A percentile compares a stretch with the other conserved stretches of the same genome.
phyloP scores from a whole-genome alignment of 306 rosid genomes.

The Quercus suber region DNA sequence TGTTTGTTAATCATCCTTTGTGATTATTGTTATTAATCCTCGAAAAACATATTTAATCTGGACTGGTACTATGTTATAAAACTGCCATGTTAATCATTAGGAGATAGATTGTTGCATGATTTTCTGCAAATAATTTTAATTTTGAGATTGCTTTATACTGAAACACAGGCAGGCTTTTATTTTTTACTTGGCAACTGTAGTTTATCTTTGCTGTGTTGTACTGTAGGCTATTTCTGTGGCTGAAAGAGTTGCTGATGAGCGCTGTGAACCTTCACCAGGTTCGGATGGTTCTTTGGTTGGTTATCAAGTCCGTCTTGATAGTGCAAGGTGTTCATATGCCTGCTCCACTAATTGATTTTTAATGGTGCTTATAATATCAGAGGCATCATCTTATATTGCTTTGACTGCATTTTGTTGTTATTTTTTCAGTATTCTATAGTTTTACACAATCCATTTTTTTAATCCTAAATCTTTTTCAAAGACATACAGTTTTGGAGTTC shows the following conservation, averaged over 20 bases:
- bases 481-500: not conserved
- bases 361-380: not conserved
- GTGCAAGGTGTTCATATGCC: constrained; percentile 69
- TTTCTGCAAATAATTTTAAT: not conserved
- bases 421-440: not conserved
- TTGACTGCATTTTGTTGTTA: not conserved
- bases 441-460: not conserved
- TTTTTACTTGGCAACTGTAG: not conserved
- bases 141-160: not conserved
- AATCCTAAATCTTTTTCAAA: not conserved
- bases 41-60: no score
- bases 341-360: constrained; percentile 5
- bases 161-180: not conserved
- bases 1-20: no score
- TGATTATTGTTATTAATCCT: no score
- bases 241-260: constrained; percentile 96
- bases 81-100: no score
- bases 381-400: not conserved
- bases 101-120: not conserved
- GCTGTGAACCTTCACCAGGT: constrained; percentile 89
- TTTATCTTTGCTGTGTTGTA: constrained; percentile 19
- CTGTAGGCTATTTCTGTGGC: constrained; percentile 91
- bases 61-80: no score
- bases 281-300: constrained; percentile 88
- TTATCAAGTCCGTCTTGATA: constrained; percentile 96